phyloP scores from a whole-genome alignment of 2,329 filamentous ascomycete species.

The Bipolaris gigantea region DNA sequence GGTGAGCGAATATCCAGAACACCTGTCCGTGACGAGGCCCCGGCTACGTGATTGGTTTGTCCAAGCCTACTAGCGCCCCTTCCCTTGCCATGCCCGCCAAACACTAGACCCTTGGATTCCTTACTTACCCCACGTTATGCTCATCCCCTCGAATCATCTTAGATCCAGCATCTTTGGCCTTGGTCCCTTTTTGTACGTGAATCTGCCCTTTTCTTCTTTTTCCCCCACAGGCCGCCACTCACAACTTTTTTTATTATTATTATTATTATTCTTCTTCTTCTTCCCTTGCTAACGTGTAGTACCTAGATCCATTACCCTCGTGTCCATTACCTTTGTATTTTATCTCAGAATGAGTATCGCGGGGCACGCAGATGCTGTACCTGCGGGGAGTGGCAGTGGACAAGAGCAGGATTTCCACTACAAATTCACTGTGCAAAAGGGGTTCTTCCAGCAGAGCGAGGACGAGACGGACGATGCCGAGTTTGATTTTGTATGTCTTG shows the following conservation, averaged over 20 bases:
- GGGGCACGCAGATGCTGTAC: background rate
- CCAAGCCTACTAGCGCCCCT: conserved; percentile 3
- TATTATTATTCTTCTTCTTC: too few species aligned
- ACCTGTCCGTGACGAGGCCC: background rate
- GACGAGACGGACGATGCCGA: conserved; percentile 55
- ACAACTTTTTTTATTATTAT: too few species aligned
- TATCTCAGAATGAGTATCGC: conserved; percentile 13
- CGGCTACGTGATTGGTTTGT: conserved; percentile 10
- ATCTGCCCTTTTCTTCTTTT: background rate
- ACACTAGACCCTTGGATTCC: conserved; percentile 5
- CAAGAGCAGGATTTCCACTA: conserved; percentile 46
- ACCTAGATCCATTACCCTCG: conserved; percentile 19
- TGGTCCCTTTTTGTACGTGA: conserved; percentile 10
- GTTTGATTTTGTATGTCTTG: conserved; percentile 64
- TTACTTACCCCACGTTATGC: conserved; percentile 5
- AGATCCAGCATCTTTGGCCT: conserved; percentile 7
- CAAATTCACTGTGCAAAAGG: conserved; percentile 61
- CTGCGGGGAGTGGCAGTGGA: background rate
- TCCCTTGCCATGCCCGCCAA: background rate
- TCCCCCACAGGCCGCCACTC: too few species aligned
- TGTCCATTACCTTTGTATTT: conserved; percentile 10
- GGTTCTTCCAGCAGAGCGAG: conserved; percentile 67
- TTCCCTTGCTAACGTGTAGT: background rate
- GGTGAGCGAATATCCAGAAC: background rate
- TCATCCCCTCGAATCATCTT: background rate